phyloP scores from a whole-genome alignment of 208 protist genomes.

The Wallacemonas rigidus region DNA sequence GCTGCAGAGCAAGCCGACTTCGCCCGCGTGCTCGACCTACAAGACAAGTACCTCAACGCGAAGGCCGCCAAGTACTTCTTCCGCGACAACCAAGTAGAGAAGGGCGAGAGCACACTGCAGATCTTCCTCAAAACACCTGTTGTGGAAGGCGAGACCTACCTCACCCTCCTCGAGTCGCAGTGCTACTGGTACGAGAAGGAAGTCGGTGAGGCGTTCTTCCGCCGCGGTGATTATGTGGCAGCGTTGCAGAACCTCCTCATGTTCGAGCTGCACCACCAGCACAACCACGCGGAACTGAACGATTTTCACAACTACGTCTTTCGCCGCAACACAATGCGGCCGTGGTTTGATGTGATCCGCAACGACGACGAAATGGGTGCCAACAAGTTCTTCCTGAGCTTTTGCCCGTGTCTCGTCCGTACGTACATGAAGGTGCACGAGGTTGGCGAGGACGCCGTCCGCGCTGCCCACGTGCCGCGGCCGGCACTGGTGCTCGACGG shows the following conservation, averaged over 20 bases:
- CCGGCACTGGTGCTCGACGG: constrained; percentile 48
- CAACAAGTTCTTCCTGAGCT: constrained; percentile 81
- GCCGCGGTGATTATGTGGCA: constrained; percentile 79
- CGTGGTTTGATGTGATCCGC: constrained; percentile 94
- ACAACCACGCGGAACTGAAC: constrained; percentile 94
- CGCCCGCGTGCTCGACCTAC: constrained; percentile 93
- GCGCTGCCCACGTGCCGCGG: constrained; percentile 66
- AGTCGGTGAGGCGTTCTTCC: constrained; percentile 84
- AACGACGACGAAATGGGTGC: constrained; percentile 68
- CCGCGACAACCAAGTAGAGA: constrained; percentile 75
- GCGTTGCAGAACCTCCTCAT: constrained; percentile 92
- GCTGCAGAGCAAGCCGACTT: constrained; percentile 84
- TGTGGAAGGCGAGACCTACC: constrained; percentile 64
- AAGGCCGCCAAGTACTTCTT: constrained; percentile 94
- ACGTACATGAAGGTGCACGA: constrained; percentile 81
- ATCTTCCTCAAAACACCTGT: constrained; percentile 86
- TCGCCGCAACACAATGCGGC: constrained; percentile 92
- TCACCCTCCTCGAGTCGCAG: constrained; percentile 93
- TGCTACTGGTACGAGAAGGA: constrained; percentile 97
- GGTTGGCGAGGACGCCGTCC: constrained; percentile 68
- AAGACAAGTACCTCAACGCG: constrained; percentile 96
- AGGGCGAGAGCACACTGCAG: constrained; percentile 86
- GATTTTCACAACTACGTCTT: constrained; percentile 98
- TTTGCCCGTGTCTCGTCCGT: constrained; percentile 71
- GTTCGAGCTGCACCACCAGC: constrained; percentile 92